Conservation (phyloP, 2,329 filamentous ascomycete species). For the Epicoccum nigrum region DNA sequence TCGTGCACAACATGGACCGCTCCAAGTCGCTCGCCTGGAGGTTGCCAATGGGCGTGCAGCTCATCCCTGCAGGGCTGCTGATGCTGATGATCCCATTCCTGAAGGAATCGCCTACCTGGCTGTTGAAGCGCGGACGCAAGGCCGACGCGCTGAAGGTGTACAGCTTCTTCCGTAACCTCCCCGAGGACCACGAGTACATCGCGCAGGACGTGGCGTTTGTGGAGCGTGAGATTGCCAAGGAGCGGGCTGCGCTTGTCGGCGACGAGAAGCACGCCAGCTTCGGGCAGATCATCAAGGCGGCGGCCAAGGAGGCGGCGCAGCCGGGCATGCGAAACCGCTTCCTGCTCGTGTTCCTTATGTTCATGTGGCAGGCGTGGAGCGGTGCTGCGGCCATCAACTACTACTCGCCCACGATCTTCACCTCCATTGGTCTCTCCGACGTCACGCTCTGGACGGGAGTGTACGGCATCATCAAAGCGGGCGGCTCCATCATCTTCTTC, state of each 20-base stretch:
- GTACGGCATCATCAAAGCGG: constrained; percentile 74
- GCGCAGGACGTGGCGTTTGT: constrained; percentile 75
- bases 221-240: constrained; percentile 65
- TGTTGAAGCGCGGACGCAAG: constrained; percentile 50
- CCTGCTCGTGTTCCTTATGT: constrained; percentile 74
- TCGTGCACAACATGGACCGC: constrained; percentile 52
- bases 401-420: constrained; percentile 75
- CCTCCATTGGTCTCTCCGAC: constrained; percentile 64
- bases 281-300: constrained; percentile 36
- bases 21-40: constrained; percentile 53
- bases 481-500: constrained; percentile 71
- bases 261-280: constrained; percentile 36
- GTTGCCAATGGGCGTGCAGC: constrained; percentile 64
- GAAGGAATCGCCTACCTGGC: constrained; percentile 53
- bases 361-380: constrained; percentile 60
- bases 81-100: constrained; percentile 52
- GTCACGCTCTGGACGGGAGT: constrained; percentile 63
- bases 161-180: constrained; percentile 69
- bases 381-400: constrained; percentile 61
- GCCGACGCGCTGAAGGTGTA: constrained; percentile 52
- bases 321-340: constrained; percentile 63
- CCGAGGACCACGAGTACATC: constrained; percentile 68
- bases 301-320: constrained; percentile 43
- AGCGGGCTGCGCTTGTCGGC: constrained; percentile 33
- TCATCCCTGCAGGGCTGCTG: constrained; percentile 69